phyloP scores from a whole-genome alignment of 371 early-diverging fungal species.

The Mortierella sp. region DNA sequence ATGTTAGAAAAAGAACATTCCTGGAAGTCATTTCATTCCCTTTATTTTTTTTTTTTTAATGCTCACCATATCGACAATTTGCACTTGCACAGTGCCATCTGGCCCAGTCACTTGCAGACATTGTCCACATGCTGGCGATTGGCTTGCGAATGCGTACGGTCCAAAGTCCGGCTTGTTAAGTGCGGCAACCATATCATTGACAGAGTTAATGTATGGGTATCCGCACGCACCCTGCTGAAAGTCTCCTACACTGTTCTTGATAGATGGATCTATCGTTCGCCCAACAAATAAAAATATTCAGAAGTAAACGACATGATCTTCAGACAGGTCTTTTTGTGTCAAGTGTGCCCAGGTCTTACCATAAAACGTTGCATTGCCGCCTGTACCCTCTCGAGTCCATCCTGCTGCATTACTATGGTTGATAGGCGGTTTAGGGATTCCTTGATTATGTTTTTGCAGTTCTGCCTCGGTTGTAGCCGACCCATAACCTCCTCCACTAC shows the following conservation, averaged over 20 bases:
- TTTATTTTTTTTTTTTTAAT: neutral
- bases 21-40: neutral
- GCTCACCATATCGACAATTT: constrained; percentile 65
- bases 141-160: constrained; percentile 47
- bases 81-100: constrained; percentile 63
- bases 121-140: constrained; percentile 68
- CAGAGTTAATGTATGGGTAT: constrained; percentile 45
- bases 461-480: constrained; percentile 18
- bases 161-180: constrained; percentile 53
- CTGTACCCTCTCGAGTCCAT: constrained; percentile 42
- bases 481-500: constrained; percentile 10
- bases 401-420: constrained; percentile 38
- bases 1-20: neutral
- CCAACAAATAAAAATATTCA: neutral
- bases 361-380: constrained; percentile 65
- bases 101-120: constrained; percentile 61
- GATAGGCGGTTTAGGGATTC: constrained; percentile 29
- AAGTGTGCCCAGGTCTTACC: constrained; percentile 19
- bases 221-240: constrained; percentile 58
- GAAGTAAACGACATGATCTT: too few relatives aligned
- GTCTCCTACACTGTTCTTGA: constrained; percentile 14
- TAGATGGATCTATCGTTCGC: constrained; percentile 28
- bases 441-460: constrained; percentile 32
- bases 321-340: neutral
- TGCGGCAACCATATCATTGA: constrained; percentile 38